Evolutionary conservation across 345 rosid genomes (phyloP).

Genomic region (Bretschneidera sinensis): DNA sequence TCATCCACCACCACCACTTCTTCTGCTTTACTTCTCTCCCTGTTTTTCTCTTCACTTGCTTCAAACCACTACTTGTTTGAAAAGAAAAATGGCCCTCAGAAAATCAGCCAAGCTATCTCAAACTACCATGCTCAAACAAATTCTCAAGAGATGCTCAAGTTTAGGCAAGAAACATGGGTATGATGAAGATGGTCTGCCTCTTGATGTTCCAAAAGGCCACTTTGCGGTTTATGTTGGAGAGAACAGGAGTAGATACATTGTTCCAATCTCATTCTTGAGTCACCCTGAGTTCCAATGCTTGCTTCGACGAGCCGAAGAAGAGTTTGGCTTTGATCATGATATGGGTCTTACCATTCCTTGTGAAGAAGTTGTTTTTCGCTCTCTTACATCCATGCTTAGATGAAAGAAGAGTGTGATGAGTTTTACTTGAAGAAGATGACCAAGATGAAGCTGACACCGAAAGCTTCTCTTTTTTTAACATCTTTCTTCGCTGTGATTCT

Average conservation of each 20-base stretch:
- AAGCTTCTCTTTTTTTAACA: slow-evolving; percentile 33
- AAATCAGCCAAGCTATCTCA: slow-evolving; percentile 58
- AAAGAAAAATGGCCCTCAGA: slow-evolving; percentile 54
- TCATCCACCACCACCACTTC: slow-evolving; percentile 17
- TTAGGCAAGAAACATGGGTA: slow-evolving; percentile 58
- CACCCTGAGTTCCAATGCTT: slow-evolving; percentile 74
- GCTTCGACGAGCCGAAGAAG: slow-evolving; percentile 87
- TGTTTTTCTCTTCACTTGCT: no score
- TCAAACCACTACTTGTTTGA: not conserved
- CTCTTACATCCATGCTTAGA: slow-evolving; percentile 73
- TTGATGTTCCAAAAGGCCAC: slow-evolving; percentile 95
- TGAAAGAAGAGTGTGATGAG: slow-evolving; percentile 22
- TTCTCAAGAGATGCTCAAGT: slow-evolving; percentile 77
- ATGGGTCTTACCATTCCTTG: slow-evolving; percentile 98
- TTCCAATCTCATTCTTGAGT: slow-evolving; percentile 75
- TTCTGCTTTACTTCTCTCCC: no score
- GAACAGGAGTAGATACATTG: slow-evolving; percentile 70
- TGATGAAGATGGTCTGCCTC: slow-evolving; percentile 50
- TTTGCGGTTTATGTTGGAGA: slow-evolving; percentile 88
- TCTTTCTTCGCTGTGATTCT: slow-evolving; percentile 22
- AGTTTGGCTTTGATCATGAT: slow-evolving; percentile 84
- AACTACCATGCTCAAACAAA: slow-evolving; percentile 64
- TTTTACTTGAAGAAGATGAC: slow-evolving; percentile 30
- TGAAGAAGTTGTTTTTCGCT: slow-evolving; percentile 81
- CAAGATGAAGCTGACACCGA: slow-evolving; percentile 26